phyloP scores from a whole-genome alignment of 2,329 filamentous ascomycete genomes.

The Onygena corvina region DNA sequence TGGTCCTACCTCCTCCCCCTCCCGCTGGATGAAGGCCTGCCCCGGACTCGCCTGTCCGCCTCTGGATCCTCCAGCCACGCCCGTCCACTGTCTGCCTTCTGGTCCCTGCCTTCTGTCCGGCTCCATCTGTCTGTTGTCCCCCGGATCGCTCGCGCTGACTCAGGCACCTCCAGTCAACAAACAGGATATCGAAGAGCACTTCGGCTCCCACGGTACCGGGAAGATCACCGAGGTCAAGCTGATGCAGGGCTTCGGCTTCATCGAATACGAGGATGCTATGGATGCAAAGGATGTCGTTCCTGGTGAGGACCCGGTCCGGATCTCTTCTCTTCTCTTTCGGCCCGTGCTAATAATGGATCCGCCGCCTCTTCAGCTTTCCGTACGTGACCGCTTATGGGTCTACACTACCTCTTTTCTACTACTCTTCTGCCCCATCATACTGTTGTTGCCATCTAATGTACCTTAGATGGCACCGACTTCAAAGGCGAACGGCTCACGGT shows the following conservation, averaged over 20 bases:
- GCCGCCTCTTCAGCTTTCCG: constrained; percentile 40
- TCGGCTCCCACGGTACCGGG: constrained; percentile 87
- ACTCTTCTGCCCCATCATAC: too few relatives aligned
- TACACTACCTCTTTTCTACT: constrained; percentile 13
- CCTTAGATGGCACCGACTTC: constrained; percentile 83
- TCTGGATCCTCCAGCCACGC: constrained; percentile 13
- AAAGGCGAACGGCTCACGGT: constrained; percentile 96
- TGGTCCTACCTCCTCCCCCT: constrained; percentile 24
- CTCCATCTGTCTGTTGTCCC: constrained; percentile 15
- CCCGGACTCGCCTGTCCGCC: too few relatives aligned
- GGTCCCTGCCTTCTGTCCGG: constrained; percentile 13
- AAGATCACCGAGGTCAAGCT: constrained; percentile 99
- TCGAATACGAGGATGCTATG: constrained; percentile 97
- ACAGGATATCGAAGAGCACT: constrained; percentile 90
- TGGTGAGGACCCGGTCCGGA: constrained; percentile 48
- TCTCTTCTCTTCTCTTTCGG: background rate
- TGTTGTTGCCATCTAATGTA: constrained; percentile 1
- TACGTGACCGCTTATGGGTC: constrained; percentile 49
- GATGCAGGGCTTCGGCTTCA: constrained; percentile 99
- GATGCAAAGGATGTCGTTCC: constrained; percentile 97
- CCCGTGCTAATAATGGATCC: constrained; percentile 9
- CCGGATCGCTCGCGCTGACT: constrained; percentile 26
- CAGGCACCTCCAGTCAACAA: constrained; percentile 63
- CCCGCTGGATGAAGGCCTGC: constrained; percentile 5
- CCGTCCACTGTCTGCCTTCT: constrained; percentile 11